Base-by-base conservation (phyloP, 1,139 yeast species). In the Suhomyces guaymorum region DNA sequence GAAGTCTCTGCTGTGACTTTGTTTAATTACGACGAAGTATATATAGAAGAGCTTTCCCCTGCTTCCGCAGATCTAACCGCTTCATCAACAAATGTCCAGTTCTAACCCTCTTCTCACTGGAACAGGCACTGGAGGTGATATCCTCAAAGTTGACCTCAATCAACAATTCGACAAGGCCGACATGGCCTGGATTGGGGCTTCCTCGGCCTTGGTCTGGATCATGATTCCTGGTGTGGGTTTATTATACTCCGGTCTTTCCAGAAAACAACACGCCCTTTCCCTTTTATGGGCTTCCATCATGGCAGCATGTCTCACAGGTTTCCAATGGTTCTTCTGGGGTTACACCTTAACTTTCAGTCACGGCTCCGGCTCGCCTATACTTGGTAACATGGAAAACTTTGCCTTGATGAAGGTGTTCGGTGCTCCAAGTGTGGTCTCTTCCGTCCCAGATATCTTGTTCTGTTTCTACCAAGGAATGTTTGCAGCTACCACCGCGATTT, bases 291-390 rank as follows among this genome's bases (percentile, higher is more conserved):
- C 96, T n/a, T 82, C 95, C 4, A 68, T 90, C 57, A 88, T 87
- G 86, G 89, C 95, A 11, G 78, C 80, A 15, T 81, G 92, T 50
- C 66, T 90, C 24, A 79, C 89, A 5, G 67, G 83, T 1, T 88
- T 90, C 75, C 96, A 90, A 56, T 90, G 97, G 97, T 90, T 88
- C 63, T 88, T 88, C 68, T 88, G 97, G 96, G 97, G 97, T 41
- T 90, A 85, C 61, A 84, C 97, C 7, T 73, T 92, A 42, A 81
- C 87, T 15, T 90, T 89, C 58, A 79, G 95, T 30, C 86, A 82
- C 54, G 65, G 69, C 35, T 80, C 84, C 12, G 67, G 69, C 27
- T 81, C 89, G 13, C 68, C 63, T 6, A 83, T 89, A 59, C 70
- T 88, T 47, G 97, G 98, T 38, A 77, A 85, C 47, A 66, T 92